Evolutionary conservation across 805 yeast genomes (phyloP).

Genomic region (Candida vaughaniae): DNA sequence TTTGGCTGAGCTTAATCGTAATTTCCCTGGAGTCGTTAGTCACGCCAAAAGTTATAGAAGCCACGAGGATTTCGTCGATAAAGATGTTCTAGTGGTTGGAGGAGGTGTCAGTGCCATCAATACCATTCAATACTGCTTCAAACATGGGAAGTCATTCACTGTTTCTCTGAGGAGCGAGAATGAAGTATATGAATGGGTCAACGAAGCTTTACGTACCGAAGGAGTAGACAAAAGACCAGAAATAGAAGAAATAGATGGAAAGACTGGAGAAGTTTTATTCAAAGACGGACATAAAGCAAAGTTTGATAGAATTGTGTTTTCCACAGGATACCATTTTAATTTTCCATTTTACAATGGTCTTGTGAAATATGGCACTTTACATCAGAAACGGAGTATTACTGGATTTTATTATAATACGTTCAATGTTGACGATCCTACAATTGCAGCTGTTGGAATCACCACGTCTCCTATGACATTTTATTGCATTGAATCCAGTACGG

Average conservation of each 20-base stretch:
- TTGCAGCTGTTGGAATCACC: constrained; percentile 41
- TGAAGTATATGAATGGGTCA: constrained; percentile 32
- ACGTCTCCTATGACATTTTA: constrained; percentile 47
- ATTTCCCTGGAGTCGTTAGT: constrained; percentile 45
- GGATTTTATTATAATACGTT: constrained; percentile 36
- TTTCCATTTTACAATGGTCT: constrained; percentile 39
- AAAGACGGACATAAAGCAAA: constrained; percentile 23
- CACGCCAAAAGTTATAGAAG: constrained; percentile 60
- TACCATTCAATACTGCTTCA: constrained; percentile 40
- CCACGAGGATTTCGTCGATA: constrained; percentile 42
- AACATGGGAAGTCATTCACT: constrained; percentile 25
- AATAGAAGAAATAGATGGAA: constrained; percentile 19
- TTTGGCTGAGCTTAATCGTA: constrained; percentile 43
- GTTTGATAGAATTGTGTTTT: constrained; percentile 43
- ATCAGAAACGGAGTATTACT: not conserved
- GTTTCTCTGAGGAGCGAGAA: constrained; percentile 28
- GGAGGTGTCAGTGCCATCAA: constrained; percentile 44
- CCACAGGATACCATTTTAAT: constrained; percentile 53
- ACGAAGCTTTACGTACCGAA: constrained; percentile 36
- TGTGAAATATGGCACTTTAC: not conserved
- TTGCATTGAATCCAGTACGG: constrained; percentile 49
- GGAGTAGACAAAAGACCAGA: constrained; percentile 29
- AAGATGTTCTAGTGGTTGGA: constrained; percentile 44
- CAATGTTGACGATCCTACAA: constrained; percentile 41
- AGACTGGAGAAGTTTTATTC: constrained; percentile 25